Base-by-base conservation (phyloP, 352 stramenopile species). In the Pythium apleroticum region DNA sequence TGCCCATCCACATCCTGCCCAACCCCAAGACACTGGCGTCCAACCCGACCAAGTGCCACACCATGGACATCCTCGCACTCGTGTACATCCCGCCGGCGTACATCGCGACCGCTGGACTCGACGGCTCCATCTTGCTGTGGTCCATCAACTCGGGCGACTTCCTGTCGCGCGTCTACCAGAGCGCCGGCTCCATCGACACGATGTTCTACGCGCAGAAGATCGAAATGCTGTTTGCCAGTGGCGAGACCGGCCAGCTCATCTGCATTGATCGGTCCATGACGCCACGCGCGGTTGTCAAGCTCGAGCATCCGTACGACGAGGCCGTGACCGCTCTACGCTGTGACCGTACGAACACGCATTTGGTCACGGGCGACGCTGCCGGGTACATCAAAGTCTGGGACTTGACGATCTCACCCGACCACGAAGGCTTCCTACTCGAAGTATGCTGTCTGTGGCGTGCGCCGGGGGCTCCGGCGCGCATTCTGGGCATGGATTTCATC, bases 71-170 rank as follows among this genome's bases (percentile, higher is more conserved):
- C 8, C 72, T 93, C 8, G 58, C 79, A 12, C 58, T 93, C 17
- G 77, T 84, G 22, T 93, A 87, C 65, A 80, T 90, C 52, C 80
- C 84, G 19, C 84, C 81, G 1, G 82, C 80, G 25, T 88, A 89
- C 59, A 80, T 93, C 45, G 80, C 80, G 11, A 91, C 84, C 1
- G 75, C 80, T 0, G 84, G 84, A 0, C 65, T 91, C 14, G 84
- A 93, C 57, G 84, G 84, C n/a, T 60, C 86, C 28, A 87, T 93
- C 31, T 30, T 93, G 59, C 59, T 93, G 14, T 93, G 84, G 84
- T 90, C 82, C 27, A 73, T 93, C 61, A 93, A 93, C 62, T 91
- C 84, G 8, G 80, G 84, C 20, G 82, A 93, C 35, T 72, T 87
- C 27, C 74, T 93, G 7, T 70, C 78, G 3, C 76, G 82, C 19